phyloP scores from a whole-genome alignment of 805 yeast species.

The Candida ascalaphidarum region DNA sequence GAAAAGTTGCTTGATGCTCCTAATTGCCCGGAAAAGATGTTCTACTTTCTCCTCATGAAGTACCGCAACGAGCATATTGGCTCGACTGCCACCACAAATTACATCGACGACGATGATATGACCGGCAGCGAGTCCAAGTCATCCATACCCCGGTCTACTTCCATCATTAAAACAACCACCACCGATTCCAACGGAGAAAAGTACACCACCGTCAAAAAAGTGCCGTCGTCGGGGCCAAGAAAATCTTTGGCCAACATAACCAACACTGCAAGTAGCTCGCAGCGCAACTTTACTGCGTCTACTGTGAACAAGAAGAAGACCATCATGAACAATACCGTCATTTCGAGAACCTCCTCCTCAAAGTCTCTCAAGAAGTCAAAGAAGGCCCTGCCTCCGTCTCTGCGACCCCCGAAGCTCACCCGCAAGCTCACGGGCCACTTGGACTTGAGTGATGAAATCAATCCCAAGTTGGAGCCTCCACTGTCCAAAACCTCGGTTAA shows the following conservation, averaged over 20 bases:
- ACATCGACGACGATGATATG: slow-evolving; percentile 17
- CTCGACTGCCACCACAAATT: slow-evolving; percentile 2
- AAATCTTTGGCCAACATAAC: slow-evolving; percentile 23
- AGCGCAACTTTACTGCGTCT: slow-evolving; percentile 25
- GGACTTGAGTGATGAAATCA: slow-evolving; percentile 9
- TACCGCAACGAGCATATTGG: slow-evolving; percentile 61
- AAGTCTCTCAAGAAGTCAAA: slow-evolving; percentile 9
- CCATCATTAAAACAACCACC: slow-evolving; percentile 33
- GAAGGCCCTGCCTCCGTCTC: slow-evolving; percentile 10
- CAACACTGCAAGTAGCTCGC: slow-evolving; percentile 14
- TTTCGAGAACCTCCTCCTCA: slow-evolving; percentile 14
- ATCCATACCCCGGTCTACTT: slow-evolving; percentile 30
- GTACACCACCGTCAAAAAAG: slow-evolving; percentile 11
- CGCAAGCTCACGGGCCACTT: slow-evolving; percentile 10
- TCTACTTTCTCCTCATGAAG: slow-evolving; percentile 64
- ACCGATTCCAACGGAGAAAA: slow-evolving; percentile 16
- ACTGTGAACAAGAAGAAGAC: slow-evolving; percentile 27
- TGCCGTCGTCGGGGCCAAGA: slow-evolving; percentile 14
- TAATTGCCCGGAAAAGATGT: slow-evolving; percentile 70
- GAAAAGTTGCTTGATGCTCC: slow-evolving; percentile 44
- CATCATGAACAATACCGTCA: slow-evolving; percentile 14
- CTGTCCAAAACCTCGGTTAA: neutral
- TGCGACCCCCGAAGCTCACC: slow-evolving; percentile 10
- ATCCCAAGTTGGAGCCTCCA: too few species aligned
- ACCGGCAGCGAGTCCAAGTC: slow-evolving; percentile 15